Evolutionary conservation across 306 rosid genomes (phyloP).

Genomic region (Myrica gale): DNA sequence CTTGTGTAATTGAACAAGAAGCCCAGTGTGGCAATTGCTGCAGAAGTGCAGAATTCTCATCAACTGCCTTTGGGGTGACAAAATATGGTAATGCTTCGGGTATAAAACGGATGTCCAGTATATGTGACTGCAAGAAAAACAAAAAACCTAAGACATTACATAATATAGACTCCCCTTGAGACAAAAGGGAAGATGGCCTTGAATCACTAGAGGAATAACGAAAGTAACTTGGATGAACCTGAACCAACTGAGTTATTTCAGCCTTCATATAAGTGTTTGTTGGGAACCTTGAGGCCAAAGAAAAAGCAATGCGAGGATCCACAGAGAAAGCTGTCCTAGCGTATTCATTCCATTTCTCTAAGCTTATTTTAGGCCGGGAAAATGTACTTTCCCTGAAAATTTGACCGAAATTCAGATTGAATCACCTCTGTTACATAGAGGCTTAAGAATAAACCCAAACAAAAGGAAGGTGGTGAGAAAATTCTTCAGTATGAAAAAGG

Average conservation of each 20-base stretch:
- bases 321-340: constrained; percentile 92
- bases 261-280: constrained; percentile 70
- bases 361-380: constrained; percentile 64
- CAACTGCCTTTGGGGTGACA: constrained; percentile 87
- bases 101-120: constrained; percentile 75
- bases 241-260: constrained; percentile 88
- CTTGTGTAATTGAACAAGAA: constrained; percentile 95
- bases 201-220: background rate
- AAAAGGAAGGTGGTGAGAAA: background rate
- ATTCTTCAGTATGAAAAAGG: background rate
- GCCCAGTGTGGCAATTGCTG: constrained; percentile 99
- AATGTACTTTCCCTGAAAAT: constrained; percentile 60
- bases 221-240: constrained; percentile 38
- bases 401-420: constrained; percentile 17
- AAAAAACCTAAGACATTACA: constrained; percentile 12
- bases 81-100: constrained; percentile 96
- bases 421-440: background rate
- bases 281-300: constrained; percentile 82
- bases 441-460: background rate
- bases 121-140: constrained; percentile 61
- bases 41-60: constrained; percentile 87
- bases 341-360: constrained; percentile 88
- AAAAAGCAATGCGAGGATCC: constrained; percentile 85
- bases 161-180: constrained; percentile 26
- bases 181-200: constrained; percentile 15